Evolutionary conservation across 192 early-diverging fungal genomes (phyloP).

Genomic region (Backusella mclennaniae): DNA sequence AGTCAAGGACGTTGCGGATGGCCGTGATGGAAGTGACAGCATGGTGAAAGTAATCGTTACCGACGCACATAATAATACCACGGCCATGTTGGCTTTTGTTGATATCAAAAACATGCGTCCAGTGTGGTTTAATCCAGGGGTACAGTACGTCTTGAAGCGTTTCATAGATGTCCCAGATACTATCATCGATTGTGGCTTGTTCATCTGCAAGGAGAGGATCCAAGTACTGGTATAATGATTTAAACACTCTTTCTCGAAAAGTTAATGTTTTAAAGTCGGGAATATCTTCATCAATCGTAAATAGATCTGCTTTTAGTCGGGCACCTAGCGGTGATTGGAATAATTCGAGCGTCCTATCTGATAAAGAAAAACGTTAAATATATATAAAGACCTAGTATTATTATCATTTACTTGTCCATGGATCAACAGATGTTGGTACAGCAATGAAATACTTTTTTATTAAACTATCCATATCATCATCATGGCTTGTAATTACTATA

Average conservation of each 20-base stretch:
- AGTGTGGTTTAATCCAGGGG: slow-evolving; percentile 41
- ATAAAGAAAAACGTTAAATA: background rate
- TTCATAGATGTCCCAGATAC: slow-evolving; percentile 29
- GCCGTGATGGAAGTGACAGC: slow-evolving; percentile 39
- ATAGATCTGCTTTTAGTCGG: slow-evolving; percentile 30
- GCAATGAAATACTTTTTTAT: slow-evolving; percentile 42
- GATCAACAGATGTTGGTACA: slow-evolving; percentile 36
- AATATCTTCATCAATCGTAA: slow-evolving; percentile 19
- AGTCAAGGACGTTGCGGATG: slow-evolving; percentile 42
- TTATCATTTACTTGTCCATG: slow-evolving; percentile 35
- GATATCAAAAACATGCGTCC: slow-evolving; percentile 37
- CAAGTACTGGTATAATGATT: slow-evolving; percentile 42
- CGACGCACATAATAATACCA: slow-evolving; percentile 52
- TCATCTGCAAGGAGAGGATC: slow-evolving; percentile 34
- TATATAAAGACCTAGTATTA: background rate
- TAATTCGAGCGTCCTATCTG: slow-evolving; percentile 34
- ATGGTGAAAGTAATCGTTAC: slow-evolving; percentile 44
- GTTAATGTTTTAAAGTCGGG: slow-evolving; percentile 40
- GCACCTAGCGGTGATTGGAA: slow-evolving; percentile 35
- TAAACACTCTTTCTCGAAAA: slow-evolving; percentile 38
- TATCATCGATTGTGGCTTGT: background rate
- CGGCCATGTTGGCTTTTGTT: slow-evolving; percentile 23
- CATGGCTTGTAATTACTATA: background rate
- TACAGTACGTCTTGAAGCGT: slow-evolving; percentile 34
- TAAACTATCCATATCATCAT: background rate